These are phyloP conservation scores for Vachellia collinsii DNA, from an alignment of 306 rosid genomes.

Conservation along the genomic window DNA sequence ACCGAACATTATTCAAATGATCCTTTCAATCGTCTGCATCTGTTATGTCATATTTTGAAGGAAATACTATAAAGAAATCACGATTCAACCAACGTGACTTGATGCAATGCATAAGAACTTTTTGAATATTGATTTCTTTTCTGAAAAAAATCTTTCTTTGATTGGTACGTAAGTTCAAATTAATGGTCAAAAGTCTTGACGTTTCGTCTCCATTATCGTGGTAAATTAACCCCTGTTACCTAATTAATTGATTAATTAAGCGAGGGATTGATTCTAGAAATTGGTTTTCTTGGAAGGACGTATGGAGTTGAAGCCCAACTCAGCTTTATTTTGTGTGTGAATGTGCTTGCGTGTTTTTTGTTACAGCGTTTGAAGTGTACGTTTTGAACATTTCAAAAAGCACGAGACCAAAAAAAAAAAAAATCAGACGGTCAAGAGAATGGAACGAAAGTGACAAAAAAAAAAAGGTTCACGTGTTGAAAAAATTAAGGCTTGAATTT, in stretches of 20 bases:
- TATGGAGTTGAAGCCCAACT: background rate
- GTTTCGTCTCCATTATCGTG: background rate
- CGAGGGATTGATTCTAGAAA: background rate
- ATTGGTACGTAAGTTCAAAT: background rate
- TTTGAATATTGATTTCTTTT: background rate
- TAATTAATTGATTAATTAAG: background rate
- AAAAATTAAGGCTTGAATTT: background rate
- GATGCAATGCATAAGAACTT: background rate
- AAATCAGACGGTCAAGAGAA: background rate
- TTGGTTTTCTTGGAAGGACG: background rate
- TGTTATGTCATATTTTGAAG: slow-evolving; percentile 2
- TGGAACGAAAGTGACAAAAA: background rate
- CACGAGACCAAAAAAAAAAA: background rate
- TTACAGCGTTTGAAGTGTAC: background rate
- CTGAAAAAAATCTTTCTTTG: background rate
- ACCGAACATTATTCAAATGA: background rate
- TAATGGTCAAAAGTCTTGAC: background rate
- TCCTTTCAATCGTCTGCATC: background rate
- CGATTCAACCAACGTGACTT: background rate
- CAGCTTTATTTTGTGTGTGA: background rate
- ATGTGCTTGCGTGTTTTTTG: background rate
- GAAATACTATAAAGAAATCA: background rate
- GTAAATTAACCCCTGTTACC: background rate
- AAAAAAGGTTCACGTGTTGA: background rate
- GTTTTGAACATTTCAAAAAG: background rate